Evolutionary conservation across 352 stramenopile species (phyloP).

Genomic region (Phytopythium boreale): DNA sequence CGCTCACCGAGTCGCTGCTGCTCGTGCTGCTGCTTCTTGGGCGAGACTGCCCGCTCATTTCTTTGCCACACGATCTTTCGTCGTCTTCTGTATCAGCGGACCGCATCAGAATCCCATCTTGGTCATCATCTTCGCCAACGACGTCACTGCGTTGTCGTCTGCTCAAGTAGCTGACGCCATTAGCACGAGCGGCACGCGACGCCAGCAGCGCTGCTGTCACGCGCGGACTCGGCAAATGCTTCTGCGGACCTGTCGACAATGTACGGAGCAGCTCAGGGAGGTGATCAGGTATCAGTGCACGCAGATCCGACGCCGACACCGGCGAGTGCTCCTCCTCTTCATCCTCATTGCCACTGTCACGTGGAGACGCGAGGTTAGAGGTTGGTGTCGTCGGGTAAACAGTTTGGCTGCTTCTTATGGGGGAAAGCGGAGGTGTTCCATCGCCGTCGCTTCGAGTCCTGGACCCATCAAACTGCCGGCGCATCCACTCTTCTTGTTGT

Average conservation of each 20-base stretch:
- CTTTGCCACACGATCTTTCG: neutral
- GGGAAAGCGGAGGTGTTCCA: conserved; percentile 22
- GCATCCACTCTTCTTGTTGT: conserved; percentile 77
- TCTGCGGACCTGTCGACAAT: conserved; percentile 29
- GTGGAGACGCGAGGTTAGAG: conserved; percentile 7
- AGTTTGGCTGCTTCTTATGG: conserved; percentile 18
- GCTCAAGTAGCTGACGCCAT: conserved; percentile 30
- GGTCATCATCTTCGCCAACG: neutral
- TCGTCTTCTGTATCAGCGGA: conserved; percentile 6
- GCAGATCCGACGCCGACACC: neutral
- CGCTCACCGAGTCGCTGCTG: conserved; percentile 41
- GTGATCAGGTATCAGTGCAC: conserved; percentile 17
- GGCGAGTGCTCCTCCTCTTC: conserved; percentile 14
- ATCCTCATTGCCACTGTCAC: conserved; percentile 7
- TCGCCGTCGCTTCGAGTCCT: conserved; percentile 2
- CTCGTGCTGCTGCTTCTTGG: conserved; percentile 16
- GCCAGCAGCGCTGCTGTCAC: conserved; percentile 43
- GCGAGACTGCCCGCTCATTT: neutral
- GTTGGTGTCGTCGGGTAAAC: conserved; percentile 9
- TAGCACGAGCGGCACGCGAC: conserved; percentile 21
- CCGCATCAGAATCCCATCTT: conserved; percentile 2
- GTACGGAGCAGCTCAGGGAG: conserved; percentile 40
- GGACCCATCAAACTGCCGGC: conserved; percentile 25
- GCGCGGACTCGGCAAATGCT: conserved; percentile 37
- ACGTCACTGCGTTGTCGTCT: conserved; percentile 2